Percentiles rank a stretch among this genome's conserved stretches.
Conservation (phyloP, 75 land plant species). For the Cunninghamia lanceolata region DNA sequence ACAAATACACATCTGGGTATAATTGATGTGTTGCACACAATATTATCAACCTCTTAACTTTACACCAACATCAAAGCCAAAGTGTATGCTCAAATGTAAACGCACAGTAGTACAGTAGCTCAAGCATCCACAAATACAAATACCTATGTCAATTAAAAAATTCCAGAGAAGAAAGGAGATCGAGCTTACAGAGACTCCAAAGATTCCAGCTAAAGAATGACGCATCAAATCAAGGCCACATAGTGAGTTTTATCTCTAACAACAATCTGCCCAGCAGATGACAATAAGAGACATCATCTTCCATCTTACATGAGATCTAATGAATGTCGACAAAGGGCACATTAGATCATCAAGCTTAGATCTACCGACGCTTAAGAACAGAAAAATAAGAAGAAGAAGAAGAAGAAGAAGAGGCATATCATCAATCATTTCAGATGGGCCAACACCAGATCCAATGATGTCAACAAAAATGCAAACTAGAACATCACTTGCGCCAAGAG, state of each 20-base stretch:
- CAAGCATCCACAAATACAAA: no score
- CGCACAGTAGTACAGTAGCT: no score
- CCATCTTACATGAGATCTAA: neutral
- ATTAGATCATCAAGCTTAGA: neutral
- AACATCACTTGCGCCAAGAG: neutral
- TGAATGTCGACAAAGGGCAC: neutral
- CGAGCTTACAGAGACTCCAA: neutral
- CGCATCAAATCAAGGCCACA: neutral
- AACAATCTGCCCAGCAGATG: neutral
- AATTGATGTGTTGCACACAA: neutral
- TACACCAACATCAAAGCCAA: neutral
- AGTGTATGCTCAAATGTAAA: no score
- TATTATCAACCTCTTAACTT: neutral
- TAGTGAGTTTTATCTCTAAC: neutral
- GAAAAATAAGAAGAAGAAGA: neutral
- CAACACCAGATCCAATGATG: neutral
- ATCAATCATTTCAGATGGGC: neutral
- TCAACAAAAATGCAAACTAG: neutral
- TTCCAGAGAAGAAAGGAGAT: neutral
- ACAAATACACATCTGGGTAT: neutral
- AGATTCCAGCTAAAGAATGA: neutral
- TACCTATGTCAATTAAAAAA: neutral
- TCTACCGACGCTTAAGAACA: no score
- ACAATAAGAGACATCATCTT: neutral
- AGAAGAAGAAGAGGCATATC: neutral